Base-by-base conservation (phyloP, 352 stramenopile species). In the Hyphochytrium catenoides region DNA sequence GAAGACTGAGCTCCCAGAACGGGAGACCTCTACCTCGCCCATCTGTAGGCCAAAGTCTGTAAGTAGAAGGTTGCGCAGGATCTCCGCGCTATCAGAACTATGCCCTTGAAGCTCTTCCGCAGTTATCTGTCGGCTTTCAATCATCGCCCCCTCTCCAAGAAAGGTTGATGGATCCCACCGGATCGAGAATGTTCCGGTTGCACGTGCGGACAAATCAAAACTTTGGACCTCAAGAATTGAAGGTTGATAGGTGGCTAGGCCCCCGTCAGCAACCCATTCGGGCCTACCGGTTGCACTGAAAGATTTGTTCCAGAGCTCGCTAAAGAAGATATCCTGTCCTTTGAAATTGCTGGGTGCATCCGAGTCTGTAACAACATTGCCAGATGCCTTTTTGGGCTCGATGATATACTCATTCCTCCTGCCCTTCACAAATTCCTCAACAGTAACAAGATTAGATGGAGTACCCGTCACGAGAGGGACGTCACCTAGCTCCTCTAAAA, bases 371-470 rank as follows among this genome's bases (percentile, higher is more conserved):
- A 97, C 59, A 2, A 90, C 61, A 11, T 69, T 55, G 1, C 81
- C 79, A 8, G 74, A 89, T 2, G 74, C 70, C 42, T 91, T 93
- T 21, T 85, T 84, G 26, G 87, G 84, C 20, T 87, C 74, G 38
- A 96, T 89, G 0, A 47, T 74, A 39, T 96, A 96, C 45, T 95
- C 57, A 40, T 97, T 97, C 2, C 70, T 68, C 28, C 86, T 57
- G 0, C 84, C 86, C 36, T 90, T 77, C 31, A 95, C 57, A 34
- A 91, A 92, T 48, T 95, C 81, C 4, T 67, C 48, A 0, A 93
- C 46, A 1, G 46, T 44, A 20, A 68, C 47, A 0, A 93, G 44
- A n/a, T n/a, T n/a, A n/a, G n/a, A n/a, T n/a, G n/a, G n/a, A n/a
- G n/a, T n/a, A n/a, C n/a, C n/a, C n/a, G n/a, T n/a, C n/a, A n/a